A percentile compares a stretch with the other conserved stretches of the same genome.
Evolutionary conservation across 2,329 filamentous ascomycete genomes (phyloP).

Genomic region (Ceratocystiopsis sp.): DNA sequence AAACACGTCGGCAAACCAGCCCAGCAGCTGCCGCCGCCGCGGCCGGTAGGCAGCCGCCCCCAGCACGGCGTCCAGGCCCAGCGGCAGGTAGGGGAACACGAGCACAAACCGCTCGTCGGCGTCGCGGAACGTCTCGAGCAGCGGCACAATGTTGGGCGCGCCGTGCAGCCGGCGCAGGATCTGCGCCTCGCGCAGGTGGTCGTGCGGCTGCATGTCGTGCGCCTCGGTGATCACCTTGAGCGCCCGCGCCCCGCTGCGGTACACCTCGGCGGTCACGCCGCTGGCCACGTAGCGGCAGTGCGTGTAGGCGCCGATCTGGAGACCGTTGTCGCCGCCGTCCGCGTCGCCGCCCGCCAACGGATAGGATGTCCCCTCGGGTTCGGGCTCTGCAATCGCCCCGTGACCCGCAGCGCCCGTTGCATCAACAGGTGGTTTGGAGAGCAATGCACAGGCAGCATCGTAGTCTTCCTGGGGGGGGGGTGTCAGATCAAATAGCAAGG

Average conservation of each 20-base stretch:
- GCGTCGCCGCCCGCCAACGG: not conserved
- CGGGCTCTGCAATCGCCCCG: constrained; percentile 3
- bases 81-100: constrained; percentile 68
- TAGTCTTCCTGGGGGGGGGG: constrained; percentile 36
- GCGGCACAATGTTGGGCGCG: constrained; percentile 36
- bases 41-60: too few species aligned
- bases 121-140: constrained; percentile 60
- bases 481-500: not conserved
- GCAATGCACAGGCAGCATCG: constrained; percentile 23
- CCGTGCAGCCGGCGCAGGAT: constrained; percentile 43
- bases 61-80: constrained; percentile 55
- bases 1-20: constrained; percentile 50
- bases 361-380: not conserved
- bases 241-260: constrained; percentile 47
- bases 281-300: constrained; percentile 38
- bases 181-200: constrained; percentile 61
- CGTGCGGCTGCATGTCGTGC: constrained; percentile 60
- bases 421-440: not conserved
- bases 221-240: constrained; percentile 75
- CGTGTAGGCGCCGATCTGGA: constrained; percentile 34
- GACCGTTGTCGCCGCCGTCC: constrained; percentile 15
- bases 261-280: constrained; percentile 73
- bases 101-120: constrained; percentile 56
- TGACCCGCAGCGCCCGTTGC: not conserved
- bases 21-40: constrained; percentile 16